phyloP scores from a whole-genome alignment of 1,139 yeast genomes.

The Meyerozyma elateridarum region DNA sequence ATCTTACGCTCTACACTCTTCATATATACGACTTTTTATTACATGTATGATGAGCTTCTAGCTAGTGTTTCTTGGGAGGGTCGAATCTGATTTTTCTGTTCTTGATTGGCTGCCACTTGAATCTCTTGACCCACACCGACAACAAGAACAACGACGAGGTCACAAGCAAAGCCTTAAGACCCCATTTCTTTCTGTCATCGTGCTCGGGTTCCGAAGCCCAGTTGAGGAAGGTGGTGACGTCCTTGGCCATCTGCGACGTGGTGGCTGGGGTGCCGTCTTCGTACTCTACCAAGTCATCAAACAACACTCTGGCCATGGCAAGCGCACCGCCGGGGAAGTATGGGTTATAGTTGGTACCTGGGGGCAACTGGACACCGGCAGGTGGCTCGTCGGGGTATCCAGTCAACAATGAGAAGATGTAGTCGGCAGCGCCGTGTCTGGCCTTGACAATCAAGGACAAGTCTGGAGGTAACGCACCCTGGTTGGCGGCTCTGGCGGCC shows the following conservation, averaged over 20 bases:
- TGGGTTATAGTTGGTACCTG: constrained; percentile 97
- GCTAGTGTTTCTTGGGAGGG: constrained; percentile 68
- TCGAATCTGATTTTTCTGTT: constrained; percentile 90
- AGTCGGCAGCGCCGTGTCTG: constrained; percentile 97
- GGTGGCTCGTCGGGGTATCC: constrained; percentile 99
- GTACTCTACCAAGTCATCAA: constrained; percentile 94
- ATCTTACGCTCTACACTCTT: neutral
- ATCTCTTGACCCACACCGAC: constrained; percentile 91
- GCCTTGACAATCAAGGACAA: constrained; percentile 96
- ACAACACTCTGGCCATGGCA: constrained; percentile 98
- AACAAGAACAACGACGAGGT: constrained; percentile 75
- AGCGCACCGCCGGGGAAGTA: constrained; percentile 99
- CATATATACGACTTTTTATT: too few species aligned
- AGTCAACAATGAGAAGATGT: constrained; percentile 89
- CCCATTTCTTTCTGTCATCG: constrained; percentile 96
- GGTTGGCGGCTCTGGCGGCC: constrained; percentile 99
- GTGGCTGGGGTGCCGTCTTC: constrained; percentile 99
- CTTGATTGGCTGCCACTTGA: constrained; percentile 97
- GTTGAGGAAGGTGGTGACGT: constrained; percentile 89
- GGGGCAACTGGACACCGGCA: constrained; percentile 91
- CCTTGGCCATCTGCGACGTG: constrained; percentile 99
- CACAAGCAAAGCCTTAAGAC: constrained; percentile 86
- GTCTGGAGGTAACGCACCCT: constrained; percentile 99
- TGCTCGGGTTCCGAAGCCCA: constrained; percentile 99
- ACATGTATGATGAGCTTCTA: constrained; percentile 4